phyloP scores from a whole-genome alignment of 2,329 filamentous ascomycete species.

The Cercospora berteroae region DNA sequence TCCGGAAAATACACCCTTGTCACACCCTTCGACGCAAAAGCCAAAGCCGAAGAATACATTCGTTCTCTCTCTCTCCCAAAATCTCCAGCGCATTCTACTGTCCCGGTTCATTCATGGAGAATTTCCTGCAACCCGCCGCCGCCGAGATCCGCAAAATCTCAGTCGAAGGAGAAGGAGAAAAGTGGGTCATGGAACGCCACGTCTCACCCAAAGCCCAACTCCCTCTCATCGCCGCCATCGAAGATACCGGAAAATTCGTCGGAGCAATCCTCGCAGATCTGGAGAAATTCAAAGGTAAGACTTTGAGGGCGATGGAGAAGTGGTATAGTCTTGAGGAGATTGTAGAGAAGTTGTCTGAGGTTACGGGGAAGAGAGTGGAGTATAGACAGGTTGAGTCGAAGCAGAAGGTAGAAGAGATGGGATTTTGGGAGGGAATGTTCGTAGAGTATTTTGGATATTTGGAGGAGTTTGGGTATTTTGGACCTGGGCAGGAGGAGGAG shows the following conservation, averaged over 20 bases:
- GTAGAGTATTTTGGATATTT: slow-evolving; percentile 25
- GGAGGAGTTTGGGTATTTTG: slow-evolving; percentile 42
- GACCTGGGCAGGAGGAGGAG: slow-evolving; percentile 34
- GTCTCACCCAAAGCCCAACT: slow-evolving; percentile 8
- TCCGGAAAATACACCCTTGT: slow-evolving; percentile 44
- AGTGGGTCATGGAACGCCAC: slow-evolving; percentile 13
- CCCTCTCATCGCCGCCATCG: slow-evolving; percentile 22
- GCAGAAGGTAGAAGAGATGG: slow-evolving; percentile 1
- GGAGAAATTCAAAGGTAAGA: slow-evolving; percentile 23
- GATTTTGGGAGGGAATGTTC: slow-evolving; percentile 9
- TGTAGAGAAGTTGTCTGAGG: slow-evolving; percentile 15
- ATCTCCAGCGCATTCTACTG: slow-evolving; percentile 21
- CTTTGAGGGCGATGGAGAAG: slow-evolving; percentile 18
- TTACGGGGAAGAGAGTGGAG: slow-evolving; percentile 19
- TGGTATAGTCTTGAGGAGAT: slow-evolving; percentile 23
- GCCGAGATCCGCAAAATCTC: not conserved
- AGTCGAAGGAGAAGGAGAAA: slow-evolving; percentile 13
- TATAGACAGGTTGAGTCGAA: slow-evolving; percentile 19
- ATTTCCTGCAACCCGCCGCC: slow-evolving; percentile 13
- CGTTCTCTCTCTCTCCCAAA: slow-evolving; percentile 41
- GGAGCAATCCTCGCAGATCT: slow-evolving; percentile 23
- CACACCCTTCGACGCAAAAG: slow-evolving; percentile 47
- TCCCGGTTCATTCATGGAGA: slow-evolving; percentile 26
- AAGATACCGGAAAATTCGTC: slow-evolving; percentile 29
- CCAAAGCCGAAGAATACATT: slow-evolving; percentile 33